Percentiles rank a stretch among this genome's conserved stretches.
Evolutionary conservation across 176 grass and related monocot genomes (phyloP).

Genomic region (Luzula sylvatica): DNA sequence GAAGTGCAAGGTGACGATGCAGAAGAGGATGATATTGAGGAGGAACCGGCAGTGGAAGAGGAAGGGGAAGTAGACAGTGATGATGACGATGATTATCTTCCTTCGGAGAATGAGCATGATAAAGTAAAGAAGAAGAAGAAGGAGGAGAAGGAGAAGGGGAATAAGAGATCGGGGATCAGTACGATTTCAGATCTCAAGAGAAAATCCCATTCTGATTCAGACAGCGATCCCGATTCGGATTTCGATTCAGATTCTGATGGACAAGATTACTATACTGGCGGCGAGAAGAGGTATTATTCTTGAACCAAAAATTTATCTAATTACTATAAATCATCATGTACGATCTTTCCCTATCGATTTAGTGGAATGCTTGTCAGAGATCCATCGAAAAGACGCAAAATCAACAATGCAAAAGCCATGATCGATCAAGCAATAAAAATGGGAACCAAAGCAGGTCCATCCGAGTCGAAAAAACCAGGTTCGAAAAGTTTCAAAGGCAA

Average conservation of each 20-base stretch:
- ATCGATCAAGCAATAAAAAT: conserved; percentile 65
- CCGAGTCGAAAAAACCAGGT: conserved; percentile 30
- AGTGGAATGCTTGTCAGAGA: conserved; percentile 75
- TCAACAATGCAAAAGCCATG: conserved; percentile 31
- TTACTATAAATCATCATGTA: too few species aligned
- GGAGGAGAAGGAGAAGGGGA: conserved; percentile 15
- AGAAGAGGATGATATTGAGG: conserved; percentile 23
- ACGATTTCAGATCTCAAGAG: conserved; percentile 44
- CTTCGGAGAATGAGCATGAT: conserved; percentile 12
- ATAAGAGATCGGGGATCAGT: conserved; percentile 26
- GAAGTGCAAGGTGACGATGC: conserved; percentile 21
- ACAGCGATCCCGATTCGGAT: conserved; percentile 35
- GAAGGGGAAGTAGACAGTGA: conserved; percentile 9
- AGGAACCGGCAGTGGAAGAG: conserved; percentile 15
- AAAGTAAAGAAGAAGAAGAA: conserved; percentile 4
- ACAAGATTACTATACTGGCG: conserved; percentile 43
- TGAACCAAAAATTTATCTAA: too few species aligned
- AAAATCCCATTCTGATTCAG: conserved; percentile 41
- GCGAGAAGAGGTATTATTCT: conserved; percentile 44
- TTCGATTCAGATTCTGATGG: conserved; percentile 34
- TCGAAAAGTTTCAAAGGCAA: conserved; percentile 65
- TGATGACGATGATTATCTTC: conserved; percentile 33
- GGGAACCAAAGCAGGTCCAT: conserved; percentile 38
- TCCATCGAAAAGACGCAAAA: conserved; percentile 33
- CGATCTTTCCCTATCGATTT: background rate